These are phyloP conservation scores for Mallotus nudiflorus DNA, from an alignment of 345 rosid species.

Conservation along the genomic window DNA sequence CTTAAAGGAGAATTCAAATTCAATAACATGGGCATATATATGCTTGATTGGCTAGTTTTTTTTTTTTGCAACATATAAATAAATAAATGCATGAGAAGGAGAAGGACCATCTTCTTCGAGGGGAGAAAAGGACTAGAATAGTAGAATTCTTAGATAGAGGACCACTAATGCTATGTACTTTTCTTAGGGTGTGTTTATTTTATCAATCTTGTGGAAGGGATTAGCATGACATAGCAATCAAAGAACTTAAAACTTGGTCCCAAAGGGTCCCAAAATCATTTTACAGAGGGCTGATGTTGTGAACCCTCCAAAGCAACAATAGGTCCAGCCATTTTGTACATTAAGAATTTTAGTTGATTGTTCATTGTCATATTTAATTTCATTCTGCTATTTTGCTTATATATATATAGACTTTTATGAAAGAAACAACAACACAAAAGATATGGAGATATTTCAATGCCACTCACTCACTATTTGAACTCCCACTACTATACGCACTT, in stretches of 20 bases:
- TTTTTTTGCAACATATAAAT: not conserved
- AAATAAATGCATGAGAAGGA: not conserved
- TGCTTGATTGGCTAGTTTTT: too few relatives aligned
- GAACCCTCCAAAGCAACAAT: constrained; percentile 21
- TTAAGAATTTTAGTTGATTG: constrained; percentile 25
- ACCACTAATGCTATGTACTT: constrained; percentile 2
- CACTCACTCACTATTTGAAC: constrained; percentile 4
- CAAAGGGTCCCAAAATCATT: not conserved
- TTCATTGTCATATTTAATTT: constrained; percentile 36
- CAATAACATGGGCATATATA: too few relatives aligned
- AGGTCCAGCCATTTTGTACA: constrained; percentile 26
- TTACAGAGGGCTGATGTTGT: constrained; percentile 23
- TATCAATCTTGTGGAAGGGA: constrained; percentile 8
- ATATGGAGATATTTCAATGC: not conserved
- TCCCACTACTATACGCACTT: too few relatives aligned
- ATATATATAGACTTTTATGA: not conserved
- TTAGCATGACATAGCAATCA: constrained; percentile 28
- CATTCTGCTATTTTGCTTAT: not conserved
- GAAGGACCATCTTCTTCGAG: not conserved
- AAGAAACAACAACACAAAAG: not conserved
- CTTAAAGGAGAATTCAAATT: too few relatives aligned
- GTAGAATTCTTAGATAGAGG: constrained; percentile 18
- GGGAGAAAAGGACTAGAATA: not conserved
- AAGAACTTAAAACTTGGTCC: constrained; percentile 20
- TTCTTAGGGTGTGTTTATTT: not conserved